These are phyloP conservation scores for Colletotrichum horii DNA, from an alignment of 2,329 filamentous ascomycete species.

Conservation along the genomic window DNA sequence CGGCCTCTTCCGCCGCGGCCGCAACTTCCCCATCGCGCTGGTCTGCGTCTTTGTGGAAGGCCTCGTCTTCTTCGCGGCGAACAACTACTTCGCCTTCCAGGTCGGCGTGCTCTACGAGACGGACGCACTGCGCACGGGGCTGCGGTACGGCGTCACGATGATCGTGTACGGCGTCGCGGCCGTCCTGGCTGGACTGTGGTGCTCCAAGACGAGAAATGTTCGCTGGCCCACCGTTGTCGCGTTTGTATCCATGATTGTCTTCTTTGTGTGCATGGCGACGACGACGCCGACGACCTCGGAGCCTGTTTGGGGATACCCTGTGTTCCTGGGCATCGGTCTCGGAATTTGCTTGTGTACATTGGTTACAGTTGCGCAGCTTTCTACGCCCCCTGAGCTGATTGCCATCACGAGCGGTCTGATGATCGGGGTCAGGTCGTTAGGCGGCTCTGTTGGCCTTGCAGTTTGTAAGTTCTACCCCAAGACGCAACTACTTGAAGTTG, in stretches of 20 bases:
- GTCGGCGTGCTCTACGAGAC: conserved; percentile 39
- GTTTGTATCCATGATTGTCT: conserved; percentile 34
- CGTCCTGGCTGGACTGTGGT: conserved; percentile 34
- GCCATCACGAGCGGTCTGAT: conserved; percentile 41
- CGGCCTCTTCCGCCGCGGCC: conserved; percentile 35
- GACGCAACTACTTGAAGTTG: neutral
- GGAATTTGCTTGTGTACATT: conserved; percentile 39
- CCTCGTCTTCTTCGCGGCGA: conserved; percentile 43
- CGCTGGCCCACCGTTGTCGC: conserved; percentile 28
- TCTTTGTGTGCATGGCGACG: conserved; percentile 41
- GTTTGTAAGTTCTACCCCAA: conserved; percentile 25
- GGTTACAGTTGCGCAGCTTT: conserved; percentile 42
- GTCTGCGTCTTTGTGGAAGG: conserved; percentile 42
- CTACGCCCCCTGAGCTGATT: conserved; percentile 41
- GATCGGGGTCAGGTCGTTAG: conserved; percentile 41
- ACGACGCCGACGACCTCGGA: conserved; percentile 25
- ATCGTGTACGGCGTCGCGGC: conserved; percentile 32
- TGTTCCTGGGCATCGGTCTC: conserved; percentile 38
- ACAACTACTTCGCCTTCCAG: conserved; percentile 47
- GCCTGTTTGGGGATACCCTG: conserved; percentile 40
- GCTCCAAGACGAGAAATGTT: conserved; percentile 30
- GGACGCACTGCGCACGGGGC: conserved; percentile 35
- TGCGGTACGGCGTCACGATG: conserved; percentile 38
- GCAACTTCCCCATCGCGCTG: conserved; percentile 41
- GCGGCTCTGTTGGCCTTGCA: conserved; percentile 41